Evolutionary conservation across 176 grass and related monocot species (phyloP).

Genomic region (Triticum dicoccoides): DNA sequence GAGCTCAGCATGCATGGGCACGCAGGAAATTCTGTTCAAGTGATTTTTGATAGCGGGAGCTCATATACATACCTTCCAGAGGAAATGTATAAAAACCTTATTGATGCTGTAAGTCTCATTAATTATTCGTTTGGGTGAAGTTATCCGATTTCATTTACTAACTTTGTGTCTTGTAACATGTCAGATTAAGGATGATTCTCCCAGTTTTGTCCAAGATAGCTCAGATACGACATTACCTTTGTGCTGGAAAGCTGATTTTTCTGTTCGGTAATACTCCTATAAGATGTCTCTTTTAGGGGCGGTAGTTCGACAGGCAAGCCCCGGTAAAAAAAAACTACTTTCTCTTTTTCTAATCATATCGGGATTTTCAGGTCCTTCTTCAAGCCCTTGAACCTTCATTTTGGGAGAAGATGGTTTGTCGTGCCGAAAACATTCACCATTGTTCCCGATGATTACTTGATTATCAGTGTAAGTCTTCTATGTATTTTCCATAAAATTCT

Average conservation of each 20-base stretch:
- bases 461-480: conserved; percentile 67
- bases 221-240: conserved; percentile 83
- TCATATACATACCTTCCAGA: conserved; percentile 92
- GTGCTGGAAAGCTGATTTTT: conserved; percentile 78
- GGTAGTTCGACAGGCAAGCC: neutral
- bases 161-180: conserved; percentile 26
- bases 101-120: conserved; percentile 61
- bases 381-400: conserved; percentile 83
- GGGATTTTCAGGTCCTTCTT: conserved; percentile 64
- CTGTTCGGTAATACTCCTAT: conserved; percentile 55
- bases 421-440: conserved; percentile 79
- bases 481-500: neutral
- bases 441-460: conserved; percentile 86
- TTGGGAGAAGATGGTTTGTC: conserved; percentile 77
- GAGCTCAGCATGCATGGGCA: conserved; percentile 35
- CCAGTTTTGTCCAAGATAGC: conserved; percentile 68
- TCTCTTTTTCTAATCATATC: conserved; percentile 17
- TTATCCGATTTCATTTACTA: conserved; percentile 17
- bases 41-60: conserved; percentile 96
- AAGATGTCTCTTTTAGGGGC: neutral
- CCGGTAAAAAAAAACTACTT: conserved; percentile 9
- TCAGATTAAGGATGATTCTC: conserved; percentile 53
- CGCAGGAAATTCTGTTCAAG: conserved; percentile 55
- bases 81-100: conserved; percentile 74
- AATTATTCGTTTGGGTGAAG: neutral